A percentile compares a stretch with the other conserved stretches of the same genome.
Evolutionary conservation across 495 filamentous ascomycete genomes (phyloP).

Genomic region (Immersiella caudata): DNA sequence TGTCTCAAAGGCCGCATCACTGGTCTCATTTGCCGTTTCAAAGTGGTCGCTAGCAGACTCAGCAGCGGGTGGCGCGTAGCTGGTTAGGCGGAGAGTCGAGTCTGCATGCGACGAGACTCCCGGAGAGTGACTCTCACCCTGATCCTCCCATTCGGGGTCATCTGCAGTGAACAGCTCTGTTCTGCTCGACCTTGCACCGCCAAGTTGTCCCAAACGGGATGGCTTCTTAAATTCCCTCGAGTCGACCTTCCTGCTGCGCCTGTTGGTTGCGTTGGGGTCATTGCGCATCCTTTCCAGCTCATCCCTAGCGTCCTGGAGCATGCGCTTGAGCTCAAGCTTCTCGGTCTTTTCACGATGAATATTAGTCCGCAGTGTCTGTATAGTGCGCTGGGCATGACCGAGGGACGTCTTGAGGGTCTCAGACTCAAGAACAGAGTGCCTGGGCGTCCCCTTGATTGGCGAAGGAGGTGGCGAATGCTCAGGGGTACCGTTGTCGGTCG

Average conservation of each 20-base stretch:
- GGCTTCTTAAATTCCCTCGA: conserved; percentile 76
- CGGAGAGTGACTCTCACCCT: conserved; percentile 43
- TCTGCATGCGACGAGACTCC: conserved; percentile 24
- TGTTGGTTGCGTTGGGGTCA: conserved; percentile 55
- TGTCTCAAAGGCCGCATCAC: conserved; percentile 84
- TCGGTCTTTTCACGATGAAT: conserved; percentile 97
- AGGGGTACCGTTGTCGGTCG: conserved; percentile 71
- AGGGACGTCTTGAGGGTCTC: conserved; percentile 93
- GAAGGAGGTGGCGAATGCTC: conserved; percentile 90
- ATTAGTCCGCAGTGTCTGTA: conserved; percentile 89
- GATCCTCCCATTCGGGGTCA: conserved; percentile 90
- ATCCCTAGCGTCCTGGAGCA: conserved; percentile 94
- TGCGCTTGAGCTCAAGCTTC: conserved; percentile 90
- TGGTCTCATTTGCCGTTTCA: conserved; percentile 82
- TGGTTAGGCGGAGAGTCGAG: conserved; percentile 21
- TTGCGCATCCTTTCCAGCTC: conserved; percentile 79
- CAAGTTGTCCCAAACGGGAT: conserved; percentile 70
- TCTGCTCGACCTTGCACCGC: conserved; percentile 70
- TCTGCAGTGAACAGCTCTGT: conserved; percentile 70
- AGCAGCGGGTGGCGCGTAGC: conserved; percentile 32
- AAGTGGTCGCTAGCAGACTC: conserved; percentile 63
- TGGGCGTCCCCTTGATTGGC: conserved; percentile 85
- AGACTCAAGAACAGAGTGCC: conserved; percentile 86
- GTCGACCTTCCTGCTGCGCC: conserved; percentile 72
- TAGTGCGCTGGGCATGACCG: conserved; percentile 93